phyloP scores from a whole-genome alignment of 2,329 filamentous ascomycete species.

The Clathrospora elynae region DNA sequence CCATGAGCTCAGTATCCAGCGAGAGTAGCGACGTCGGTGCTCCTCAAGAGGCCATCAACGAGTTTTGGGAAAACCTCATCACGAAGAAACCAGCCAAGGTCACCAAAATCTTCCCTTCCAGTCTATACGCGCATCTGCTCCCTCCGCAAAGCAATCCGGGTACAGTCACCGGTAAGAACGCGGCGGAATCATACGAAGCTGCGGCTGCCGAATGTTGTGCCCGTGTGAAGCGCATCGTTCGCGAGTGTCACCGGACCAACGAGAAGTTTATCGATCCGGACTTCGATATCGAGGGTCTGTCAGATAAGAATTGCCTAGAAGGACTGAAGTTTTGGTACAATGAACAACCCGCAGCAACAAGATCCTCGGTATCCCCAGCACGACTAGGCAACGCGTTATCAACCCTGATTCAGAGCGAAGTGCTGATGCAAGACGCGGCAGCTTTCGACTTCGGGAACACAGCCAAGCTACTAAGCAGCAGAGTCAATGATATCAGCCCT shows the following conservation, averaged over 20 bases:
- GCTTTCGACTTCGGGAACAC: conserved; percentile 52
- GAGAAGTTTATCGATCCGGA: conserved; percentile 83
- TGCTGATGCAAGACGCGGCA: conserved; percentile 27
- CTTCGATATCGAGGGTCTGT: conserved; percentile 80
- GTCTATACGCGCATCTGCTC: conserved; percentile 61
- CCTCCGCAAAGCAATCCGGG: conserved; percentile 49
- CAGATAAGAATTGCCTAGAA: conserved; percentile 46
- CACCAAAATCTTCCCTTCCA: conserved; percentile 70
- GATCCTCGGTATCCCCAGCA: conserved; percentile 15
- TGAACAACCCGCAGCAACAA: conserved; percentile 57
- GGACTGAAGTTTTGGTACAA: conserved; percentile 51
- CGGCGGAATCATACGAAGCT: conserved; percentile 71
- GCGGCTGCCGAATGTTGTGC: conserved; percentile 70
- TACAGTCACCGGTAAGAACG: conserved; percentile 62
- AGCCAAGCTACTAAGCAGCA: conserved; percentile 62
- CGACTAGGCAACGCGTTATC: conserved; percentile 30
- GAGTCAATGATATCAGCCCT: conserved; percentile 24
- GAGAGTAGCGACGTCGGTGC: conserved; percentile 21
- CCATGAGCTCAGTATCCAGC: conserved; percentile 25
- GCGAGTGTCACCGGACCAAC: conserved; percentile 73
- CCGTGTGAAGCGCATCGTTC: conserved; percentile 60
- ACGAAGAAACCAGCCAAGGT: conserved; percentile 74
- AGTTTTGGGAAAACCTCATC: conserved; percentile 72
- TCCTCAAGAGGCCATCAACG: conserved; percentile 69
- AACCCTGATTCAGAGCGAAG: conserved; percentile 30